These are phyloP conservation scores for Rhodomyrtus psidioides DNA, from an alignment of 441 rosid genomes.

Conservation along the genomic window DNA sequence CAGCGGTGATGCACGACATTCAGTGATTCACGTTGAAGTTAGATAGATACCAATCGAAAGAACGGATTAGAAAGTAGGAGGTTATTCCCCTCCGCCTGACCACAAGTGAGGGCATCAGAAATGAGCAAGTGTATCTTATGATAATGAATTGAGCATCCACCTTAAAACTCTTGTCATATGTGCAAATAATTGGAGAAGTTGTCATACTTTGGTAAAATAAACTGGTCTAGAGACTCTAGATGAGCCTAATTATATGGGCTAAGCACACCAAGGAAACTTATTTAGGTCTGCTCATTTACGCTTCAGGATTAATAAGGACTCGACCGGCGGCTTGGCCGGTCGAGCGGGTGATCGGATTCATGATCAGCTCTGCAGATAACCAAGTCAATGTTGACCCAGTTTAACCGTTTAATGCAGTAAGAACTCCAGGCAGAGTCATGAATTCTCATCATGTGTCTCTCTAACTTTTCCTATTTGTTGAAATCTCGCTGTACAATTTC, in stretches of 20 bases:
- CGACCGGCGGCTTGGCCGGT: neutral
- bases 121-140: neutral
- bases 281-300: too few species aligned
- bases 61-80: neutral
- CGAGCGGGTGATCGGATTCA: neutral
- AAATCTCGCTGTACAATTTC: neutral
- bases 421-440: neutral
- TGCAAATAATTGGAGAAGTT: neutral
- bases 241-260: neutral
- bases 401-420: neutral
- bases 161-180: neutral
- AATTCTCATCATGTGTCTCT: neutral
- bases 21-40: neutral
- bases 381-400: neutral
- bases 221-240: too few species aligned
- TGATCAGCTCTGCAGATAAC: neutral
- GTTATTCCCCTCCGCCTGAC: neutral
- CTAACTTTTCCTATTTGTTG: neutral
- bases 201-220: neutral
- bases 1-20: fast-evolving
- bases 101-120: neutral
- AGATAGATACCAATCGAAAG: neutral
- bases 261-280: neutral
- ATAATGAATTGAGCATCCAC: neutral
- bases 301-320: neutral